Conservation (phyloP, 2,329 filamentous ascomycete genomes). For the Clathrospora elynae region DNA sequence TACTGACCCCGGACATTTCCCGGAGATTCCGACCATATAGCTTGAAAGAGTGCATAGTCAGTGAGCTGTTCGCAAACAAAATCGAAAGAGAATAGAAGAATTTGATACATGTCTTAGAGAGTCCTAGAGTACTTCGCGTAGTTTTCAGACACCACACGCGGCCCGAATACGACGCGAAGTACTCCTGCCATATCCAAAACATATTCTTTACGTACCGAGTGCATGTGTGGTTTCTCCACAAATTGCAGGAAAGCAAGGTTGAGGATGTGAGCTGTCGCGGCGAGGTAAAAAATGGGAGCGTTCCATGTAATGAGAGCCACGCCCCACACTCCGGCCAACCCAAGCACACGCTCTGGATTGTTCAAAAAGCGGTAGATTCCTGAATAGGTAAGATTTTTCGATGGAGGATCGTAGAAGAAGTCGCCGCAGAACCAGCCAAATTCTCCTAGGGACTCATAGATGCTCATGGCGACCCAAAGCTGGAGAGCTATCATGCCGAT, state of each 20-base stretch:
- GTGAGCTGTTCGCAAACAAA: neutral
- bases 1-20: constrained; percentile 86
- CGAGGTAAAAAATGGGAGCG: constrained; percentile 81
- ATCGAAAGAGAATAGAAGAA: no score
- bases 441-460: constrained; percentile 93
- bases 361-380: constrained; percentile 98
- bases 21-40: constrained; percentile 86
- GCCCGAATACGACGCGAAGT: neutral
- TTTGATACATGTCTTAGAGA: no score
- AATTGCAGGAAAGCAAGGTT: constrained; percentile 88
- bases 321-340: constrained; percentile 94
- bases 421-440: constrained; percentile 99
- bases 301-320: constrained; percentile 92
- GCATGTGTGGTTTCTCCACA: constrained; percentile 93
- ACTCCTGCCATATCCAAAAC: neutral
- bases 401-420: constrained; percentile 91
- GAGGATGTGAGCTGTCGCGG: constrained; percentile 81
- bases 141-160: neutral
- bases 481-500: constrained; percentile 81
- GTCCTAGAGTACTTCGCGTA: constrained; percentile 57
- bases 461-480: constrained; percentile 88
- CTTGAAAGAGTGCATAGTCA: constrained; percentile 2
- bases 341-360: constrained; percentile 93
- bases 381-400: constrained; percentile 84
- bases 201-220: no score